These are phyloP conservation scores for Phragmites australis DNA, from an alignment of 176 grass and related monocot genomes.

Conservation along the genomic window DNA sequence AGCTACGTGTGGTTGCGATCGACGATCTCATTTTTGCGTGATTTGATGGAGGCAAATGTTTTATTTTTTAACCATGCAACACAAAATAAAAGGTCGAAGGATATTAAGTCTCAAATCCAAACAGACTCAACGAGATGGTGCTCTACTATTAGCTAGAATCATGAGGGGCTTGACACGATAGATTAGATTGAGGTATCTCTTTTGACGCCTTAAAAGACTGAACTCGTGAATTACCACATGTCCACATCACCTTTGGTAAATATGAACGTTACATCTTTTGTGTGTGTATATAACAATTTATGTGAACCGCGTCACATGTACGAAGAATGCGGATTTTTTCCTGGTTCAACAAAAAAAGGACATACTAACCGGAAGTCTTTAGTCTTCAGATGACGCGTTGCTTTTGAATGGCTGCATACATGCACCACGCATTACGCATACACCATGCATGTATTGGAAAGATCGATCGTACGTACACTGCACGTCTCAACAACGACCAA, in stretches of 20 bases:
- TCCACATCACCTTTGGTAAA: no score
- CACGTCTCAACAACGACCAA: slow-evolving; percentile 9
- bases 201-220: no score
- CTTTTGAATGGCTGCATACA: background rate
- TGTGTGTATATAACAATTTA: no score
- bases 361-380: background rate
- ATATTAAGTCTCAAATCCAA: no score
- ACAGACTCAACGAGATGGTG: no score
- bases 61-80: background rate
- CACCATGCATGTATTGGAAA: slow-evolving; percentile 12
- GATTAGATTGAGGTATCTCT: no score
- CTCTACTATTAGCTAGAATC: no score
- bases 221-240: no score
- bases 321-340: background rate
- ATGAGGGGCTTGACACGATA: no score
- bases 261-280: no score
- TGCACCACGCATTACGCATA: background rate
- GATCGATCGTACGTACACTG: slow-evolving; percentile 20
- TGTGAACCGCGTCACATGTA: background rate
- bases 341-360: background rate
- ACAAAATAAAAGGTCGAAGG: no score
- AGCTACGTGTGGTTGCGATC: background rate
- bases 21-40: background rate
- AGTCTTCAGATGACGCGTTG: background rate
- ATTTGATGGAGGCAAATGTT: background rate